Percentiles rank a stretch among this genome's conserved stretches.
These are phyloP conservation scores for Mycosphaerelloides madeirae DNA, from an alignment of 2,329 filamentous ascomycete genomes.

Conservation along the genomic window DNA sequence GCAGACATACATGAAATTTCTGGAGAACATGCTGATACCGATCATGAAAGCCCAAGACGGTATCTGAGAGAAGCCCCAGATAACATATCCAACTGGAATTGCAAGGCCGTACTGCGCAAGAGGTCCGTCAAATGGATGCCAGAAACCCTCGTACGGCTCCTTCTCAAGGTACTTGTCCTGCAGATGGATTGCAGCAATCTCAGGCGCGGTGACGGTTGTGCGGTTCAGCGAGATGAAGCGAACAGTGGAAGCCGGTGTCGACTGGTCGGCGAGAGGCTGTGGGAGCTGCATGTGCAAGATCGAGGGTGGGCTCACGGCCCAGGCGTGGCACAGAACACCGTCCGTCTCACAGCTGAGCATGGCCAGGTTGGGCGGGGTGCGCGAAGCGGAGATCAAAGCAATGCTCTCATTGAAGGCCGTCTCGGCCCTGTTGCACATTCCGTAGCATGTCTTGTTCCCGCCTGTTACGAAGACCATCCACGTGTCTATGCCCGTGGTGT, in stretches of 20 bases:
- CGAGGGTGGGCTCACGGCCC: constrained; percentile 60
- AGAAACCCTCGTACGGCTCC: constrained; percentile 58
- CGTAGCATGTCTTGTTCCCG: constrained; percentile 73
- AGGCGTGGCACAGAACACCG: constrained; percentile 69
- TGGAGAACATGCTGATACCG: constrained; percentile 9
- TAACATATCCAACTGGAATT: constrained; percentile 61
- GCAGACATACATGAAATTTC: constrained; percentile 7
- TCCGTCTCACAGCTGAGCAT: constrained; percentile 70
- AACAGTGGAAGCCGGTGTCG: constrained; percentile 59
- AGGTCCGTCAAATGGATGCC: constrained; percentile 70
- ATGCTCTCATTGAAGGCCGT: constrained; percentile 51
- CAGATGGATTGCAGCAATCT: constrained; percentile 57
- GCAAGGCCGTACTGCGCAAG: constrained; percentile 59
- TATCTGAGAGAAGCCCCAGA: constrained; percentile 58
- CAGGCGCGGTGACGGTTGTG: constrained; percentile 61
- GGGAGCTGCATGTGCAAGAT: constrained; percentile 63
- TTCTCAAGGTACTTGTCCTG: constrained; percentile 54
- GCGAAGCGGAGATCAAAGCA: constrained; percentile 54
- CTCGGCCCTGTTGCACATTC: constrained; percentile 61
- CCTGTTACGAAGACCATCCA: constrained; percentile 73
- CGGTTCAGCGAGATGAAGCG: constrained; percentile 64
- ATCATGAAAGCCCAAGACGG: constrained; percentile 34
- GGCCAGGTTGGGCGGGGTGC: constrained; percentile 62
- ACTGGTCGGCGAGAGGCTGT: constrained; percentile 56
- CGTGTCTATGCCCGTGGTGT: constrained; percentile 60